Base-by-base conservation (phyloP, 2,329 filamentous ascomycete species). In the Fusarium penzigii region DNA sequence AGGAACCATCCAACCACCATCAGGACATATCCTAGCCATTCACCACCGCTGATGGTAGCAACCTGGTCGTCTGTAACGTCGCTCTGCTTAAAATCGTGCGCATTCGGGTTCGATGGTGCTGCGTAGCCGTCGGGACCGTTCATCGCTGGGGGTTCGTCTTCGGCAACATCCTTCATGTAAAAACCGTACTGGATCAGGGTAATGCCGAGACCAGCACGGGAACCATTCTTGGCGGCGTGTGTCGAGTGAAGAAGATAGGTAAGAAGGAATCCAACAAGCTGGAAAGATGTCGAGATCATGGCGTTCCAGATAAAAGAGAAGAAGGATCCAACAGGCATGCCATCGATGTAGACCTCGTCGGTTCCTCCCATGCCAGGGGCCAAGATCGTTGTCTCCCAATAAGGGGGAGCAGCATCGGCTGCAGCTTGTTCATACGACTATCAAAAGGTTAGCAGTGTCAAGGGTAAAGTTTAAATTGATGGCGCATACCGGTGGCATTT, bases 1-100 rank as follows among this genome's bases (percentile, higher is more conserved):
- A 99, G 92, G 68, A 97, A 97, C 94, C 94, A 99, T 6, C 94
- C 94, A 2, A 96, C 88, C 67, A 99, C 90, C 94, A 99, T 99
- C 44, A 99, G 74, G 14, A 89, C 78, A 65, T 97, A 99, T 11
- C 92, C 90, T 57, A 96, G 78, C 90, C 90, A 97, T 68, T 97
- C 92, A 58, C 82, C 87, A 46, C 87, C 87, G 6, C 81, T 83
- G 40, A 96, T 83, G 36, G 79, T 67, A 12, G 75, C 73, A 29
- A 61, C 39, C 39, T 78, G 77, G 55, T 75, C 64, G 40, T 75
- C 77, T 3, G 78, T 76, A 0, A 93, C 88, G 4, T 83, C 76
- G 60, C 82, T 83, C 1, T 90, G 88, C 67, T 96, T 84, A 64
- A 97, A 97, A 60, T 90, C 84, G 74, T 97, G 92, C 44, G 86